These are phyloP conservation scores for Eimeria tenella DNA, from an alignment of 169 alveolate genomes.

Conservation along the genomic window DNA sequence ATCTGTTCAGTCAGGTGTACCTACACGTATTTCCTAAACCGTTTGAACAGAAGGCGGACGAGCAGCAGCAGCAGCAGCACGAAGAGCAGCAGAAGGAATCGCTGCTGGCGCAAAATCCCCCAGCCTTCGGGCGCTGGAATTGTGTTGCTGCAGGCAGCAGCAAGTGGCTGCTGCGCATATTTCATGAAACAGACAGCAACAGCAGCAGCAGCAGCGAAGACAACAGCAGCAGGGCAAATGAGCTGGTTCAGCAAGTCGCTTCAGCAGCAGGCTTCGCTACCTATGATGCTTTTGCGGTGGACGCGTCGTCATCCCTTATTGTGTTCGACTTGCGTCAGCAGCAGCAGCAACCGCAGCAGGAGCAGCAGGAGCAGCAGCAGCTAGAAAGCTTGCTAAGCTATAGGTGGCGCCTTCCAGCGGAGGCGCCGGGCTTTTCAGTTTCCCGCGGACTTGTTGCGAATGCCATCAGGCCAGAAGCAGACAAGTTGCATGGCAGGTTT, in stretches of 20 bases:
- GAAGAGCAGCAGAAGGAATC: constrained; percentile 15
- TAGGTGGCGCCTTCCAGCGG: constrained; percentile 25
- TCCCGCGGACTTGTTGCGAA: constrained; percentile 7
- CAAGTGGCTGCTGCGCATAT: constrained; percentile 16
- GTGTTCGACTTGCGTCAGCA: constrained; percentile 24
- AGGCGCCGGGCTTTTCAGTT: neutral
- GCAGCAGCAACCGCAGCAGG: constrained; percentile 13
- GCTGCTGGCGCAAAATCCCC: constrained; percentile 33
- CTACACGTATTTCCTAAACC: constrained; percentile 26
- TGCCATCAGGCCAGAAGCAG: neutral
- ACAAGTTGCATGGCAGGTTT: neutral
- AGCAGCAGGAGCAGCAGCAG: constrained; percentile 47
- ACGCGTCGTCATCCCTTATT: neutral
- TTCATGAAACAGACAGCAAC: constrained; percentile 31
- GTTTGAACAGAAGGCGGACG: neutral
- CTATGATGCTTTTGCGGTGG: neutral
- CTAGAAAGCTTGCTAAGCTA: neutral
- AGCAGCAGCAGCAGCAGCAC: constrained; percentile 2
- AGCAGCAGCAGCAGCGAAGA: constrained; percentile 10
- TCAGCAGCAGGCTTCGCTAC: constrained; percentile 33
- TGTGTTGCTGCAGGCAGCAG: constrained; percentile 8
- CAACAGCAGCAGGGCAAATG: constrained; percentile 34
- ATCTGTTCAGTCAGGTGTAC: neutral
- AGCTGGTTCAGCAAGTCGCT: neutral
- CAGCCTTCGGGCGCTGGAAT: constrained; percentile 7